Base-by-base conservation (phyloP, 208 protist species). In the Spongospora subterranea region DNA sequence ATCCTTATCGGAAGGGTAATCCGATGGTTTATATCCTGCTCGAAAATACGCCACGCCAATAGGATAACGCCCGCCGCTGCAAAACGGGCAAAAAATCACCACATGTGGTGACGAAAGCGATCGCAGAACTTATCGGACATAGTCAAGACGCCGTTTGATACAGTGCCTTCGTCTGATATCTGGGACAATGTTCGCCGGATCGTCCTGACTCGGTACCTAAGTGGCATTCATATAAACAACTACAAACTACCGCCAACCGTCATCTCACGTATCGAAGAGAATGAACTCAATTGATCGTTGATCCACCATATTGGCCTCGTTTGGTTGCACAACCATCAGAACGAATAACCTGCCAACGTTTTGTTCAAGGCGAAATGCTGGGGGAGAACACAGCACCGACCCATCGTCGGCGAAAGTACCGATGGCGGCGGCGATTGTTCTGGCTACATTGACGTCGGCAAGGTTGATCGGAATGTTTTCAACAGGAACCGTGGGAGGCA, bases 291-390 rank as follows among this genome's bases (percentile, higher is more conserved):
- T 92, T 45, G 93, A 94, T 90, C 96, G 96, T 93, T 98, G 97
- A 92, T 98, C 97, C 0, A 92, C 95, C n/a, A 95, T 95, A 93
- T 98, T 98, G 20, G 94, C 92, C 93, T 98, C 97, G 41, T 93
- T 92, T 43, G 95, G 94, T 89, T 98, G 97, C n/a, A 97, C 94
- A 0, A 98, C 93, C 38, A 98, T 94, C 0, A 98, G 92, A 32
- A 98, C 96, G 32, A 97, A 93, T 0, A 41, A 46, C 0, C 45
- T 91, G 24, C 1, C 11, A 53, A 41, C 41, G 20, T 43, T 0
- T 0, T 45, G 50, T 24, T 50, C 41, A 54, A 13, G 96, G 94
- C 53, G 77, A 40, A n/a, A n/a, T n/a, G n/a, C n/a, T n/a, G n/a
- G n/a, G n/a, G n/a, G n/a, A n/a, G n/a, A n/a, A n/a, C n/a, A n/a